phyloP scores from a whole-genome alignment of 2,329 filamentous ascomycete species.

The Pyrenophora teres region DNA sequence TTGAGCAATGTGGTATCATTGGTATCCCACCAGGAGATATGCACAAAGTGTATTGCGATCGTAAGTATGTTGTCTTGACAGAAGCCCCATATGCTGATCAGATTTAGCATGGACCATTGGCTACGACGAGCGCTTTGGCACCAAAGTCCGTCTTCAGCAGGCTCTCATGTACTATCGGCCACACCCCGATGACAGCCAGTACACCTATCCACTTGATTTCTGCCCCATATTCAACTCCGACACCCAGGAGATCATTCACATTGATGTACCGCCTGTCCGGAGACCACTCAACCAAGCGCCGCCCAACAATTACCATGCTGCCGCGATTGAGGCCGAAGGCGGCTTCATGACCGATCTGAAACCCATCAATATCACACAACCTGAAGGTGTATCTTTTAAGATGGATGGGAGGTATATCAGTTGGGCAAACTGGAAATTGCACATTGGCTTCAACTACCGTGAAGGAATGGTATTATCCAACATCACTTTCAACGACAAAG shows the following conservation, averaged over 20 bases:
- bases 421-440: constrained; percentile 94
- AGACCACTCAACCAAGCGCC: constrained; percentile 73
- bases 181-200: constrained; percentile 83
- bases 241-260: constrained; percentile 77
- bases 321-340: constrained; percentile 71
- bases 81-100: constrained; percentile 13
- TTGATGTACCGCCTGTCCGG: constrained; percentile 79
- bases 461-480: constrained; percentile 91
- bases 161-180: constrained; percentile 95
- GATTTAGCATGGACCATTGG: constrained; percentile 83
- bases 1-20: constrained; percentile 84
- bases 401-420: constrained; percentile 73
- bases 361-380: constrained; percentile 85
- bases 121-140: constrained; percentile 89
- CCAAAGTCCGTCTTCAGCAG: constrained; percentile 78
- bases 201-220: constrained; percentile 90
- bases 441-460: constrained; percentile 92
- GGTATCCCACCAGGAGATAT: constrained; percentile 83
- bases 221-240: constrained; percentile 88
- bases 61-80: constrained; percentile 50
- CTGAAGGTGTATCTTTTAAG: constrained; percentile 85
- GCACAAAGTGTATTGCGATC: constrained; percentile 95
- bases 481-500: constrained; percentile 85
- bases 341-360: constrained; percentile 81
- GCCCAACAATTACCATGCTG: constrained; percentile 79